These are phyloP conservation scores for Talaromyces sp. DNA, from an alignment of 2,329 filamentous ascomycete species.

Conservation along the genomic window DNA sequence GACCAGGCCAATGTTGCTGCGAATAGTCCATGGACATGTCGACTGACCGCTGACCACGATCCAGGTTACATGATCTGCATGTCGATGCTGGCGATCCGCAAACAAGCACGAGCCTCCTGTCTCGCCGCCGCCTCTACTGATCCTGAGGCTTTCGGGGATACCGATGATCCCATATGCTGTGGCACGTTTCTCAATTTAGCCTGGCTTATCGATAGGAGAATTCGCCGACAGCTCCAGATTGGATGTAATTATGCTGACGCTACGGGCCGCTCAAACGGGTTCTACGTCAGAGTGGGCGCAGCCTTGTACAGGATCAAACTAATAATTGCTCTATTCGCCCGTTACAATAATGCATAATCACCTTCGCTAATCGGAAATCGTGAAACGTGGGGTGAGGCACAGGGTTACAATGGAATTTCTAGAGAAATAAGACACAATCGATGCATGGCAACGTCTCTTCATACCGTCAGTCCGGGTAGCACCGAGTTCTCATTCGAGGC, in stretches of 20 bases:
- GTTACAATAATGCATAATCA: not conserved
- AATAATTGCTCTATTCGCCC: not conserved
- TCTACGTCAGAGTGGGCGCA: not conserved
- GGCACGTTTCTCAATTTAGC: not conserved
- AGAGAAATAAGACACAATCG: not conserved
- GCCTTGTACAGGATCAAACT: not conserved
- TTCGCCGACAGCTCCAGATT: no score
- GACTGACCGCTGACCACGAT: no score
- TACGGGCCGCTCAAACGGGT: no score
- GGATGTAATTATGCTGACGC: no score
- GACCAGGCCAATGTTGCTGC: no score
- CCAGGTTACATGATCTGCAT: not conserved
- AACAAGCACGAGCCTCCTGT: not conserved
- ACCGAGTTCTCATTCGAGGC: not conserved
- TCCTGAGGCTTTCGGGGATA: not conserved
- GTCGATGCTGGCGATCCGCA: not conserved
- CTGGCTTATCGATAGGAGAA: not conserved
- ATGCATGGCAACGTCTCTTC: not conserved
- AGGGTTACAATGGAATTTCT: not conserved
- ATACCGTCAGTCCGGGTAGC: conserved; percentile 1
- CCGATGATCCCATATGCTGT: not conserved
- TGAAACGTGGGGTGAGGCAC: not conserved
- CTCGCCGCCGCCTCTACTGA: not conserved
- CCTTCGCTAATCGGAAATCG: not conserved
- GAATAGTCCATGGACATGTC: no score